Conservation (phyloP, 176 grass and related monocot genomes). For the Oryza coarctata region DNA sequence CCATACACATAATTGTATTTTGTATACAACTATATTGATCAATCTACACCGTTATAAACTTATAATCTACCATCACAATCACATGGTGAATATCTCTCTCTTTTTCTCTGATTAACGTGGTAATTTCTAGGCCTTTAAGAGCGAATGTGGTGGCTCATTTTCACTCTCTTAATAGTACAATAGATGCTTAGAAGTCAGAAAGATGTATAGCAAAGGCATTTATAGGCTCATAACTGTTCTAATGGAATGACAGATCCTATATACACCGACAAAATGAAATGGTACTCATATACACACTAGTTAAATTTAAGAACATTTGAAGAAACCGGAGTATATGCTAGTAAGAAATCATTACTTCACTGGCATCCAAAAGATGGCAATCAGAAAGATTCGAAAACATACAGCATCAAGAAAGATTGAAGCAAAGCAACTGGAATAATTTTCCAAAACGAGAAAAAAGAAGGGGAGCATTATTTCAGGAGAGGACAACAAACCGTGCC, state of each 20-base stretch:
- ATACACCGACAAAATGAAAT: not conserved
- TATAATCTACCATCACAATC: not conserved
- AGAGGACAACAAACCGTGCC: slow-evolving; percentile 37
- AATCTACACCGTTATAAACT: not conserved
- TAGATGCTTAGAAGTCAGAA: not conserved
- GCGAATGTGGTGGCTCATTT: not conserved
- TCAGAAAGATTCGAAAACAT: not conserved
- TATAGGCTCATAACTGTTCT: not conserved
- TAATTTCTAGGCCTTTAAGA: not conserved
- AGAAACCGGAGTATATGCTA: not conserved
- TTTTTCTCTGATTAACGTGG: not conserved
- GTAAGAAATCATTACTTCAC: not conserved
- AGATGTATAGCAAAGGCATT: not conserved
- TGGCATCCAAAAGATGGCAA: not conserved
- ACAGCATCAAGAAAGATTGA: not conserved
- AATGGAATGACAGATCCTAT: not conserved
- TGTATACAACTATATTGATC: not conserved
- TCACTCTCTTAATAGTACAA: not conserved
- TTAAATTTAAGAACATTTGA: not conserved
- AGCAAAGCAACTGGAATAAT: not conserved
- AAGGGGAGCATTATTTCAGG: no score
- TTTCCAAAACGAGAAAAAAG: not conserved
- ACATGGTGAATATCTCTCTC: not conserved
- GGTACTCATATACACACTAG: not conserved
- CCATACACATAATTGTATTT: not conserved